Base-by-base conservation (phyloP, 2,329 filamentous ascomycete genomes). In the Sordariomycetes sp. region DNA sequence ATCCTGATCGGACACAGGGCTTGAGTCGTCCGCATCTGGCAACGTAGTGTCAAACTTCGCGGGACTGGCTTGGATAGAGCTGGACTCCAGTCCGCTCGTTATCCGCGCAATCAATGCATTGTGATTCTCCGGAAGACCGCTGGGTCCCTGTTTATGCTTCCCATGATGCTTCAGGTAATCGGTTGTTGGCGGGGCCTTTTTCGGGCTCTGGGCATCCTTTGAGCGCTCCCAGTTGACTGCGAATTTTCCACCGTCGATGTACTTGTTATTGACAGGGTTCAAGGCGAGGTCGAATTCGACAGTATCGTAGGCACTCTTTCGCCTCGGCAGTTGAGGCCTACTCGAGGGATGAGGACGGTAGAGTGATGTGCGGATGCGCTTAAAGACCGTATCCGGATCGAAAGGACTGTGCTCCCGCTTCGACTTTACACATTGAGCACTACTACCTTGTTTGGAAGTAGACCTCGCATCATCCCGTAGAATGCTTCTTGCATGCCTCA, bases 361-460 rank as follows among this genome's bases (percentile, higher is more conserved):
- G 32, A 79, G 62, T 13, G 77, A 77, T 2, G 79, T 77, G 35
- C 73, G 70, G 10, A 84, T 74, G 48, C 78, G 73, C 64, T 83
- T 83, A 64, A 78, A 83, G 1, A 84, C 79, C 0, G 77, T 79
- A 59, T 80, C 73, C 2, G 78, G 74, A 53, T 79, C 77, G 60
- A 83, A 82, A 0, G 80, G 80, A 60, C 80, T 84, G 1, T 74
- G 70, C 15, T 77, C 73, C 59, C 80, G 69, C 63, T 83, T 84
- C 17, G 39, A 24, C 10, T 54, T 61, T 6, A 25, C 50, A 1
- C 32, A n/a, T 32, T 52, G 59, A 13, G 52, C 34, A 2, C 24
- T 20, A 39, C 42, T 51, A 25, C 57, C 57, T 8, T 25, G 17
- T 36, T 70, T 63, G 1, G 69, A 62, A 15, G 35, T 67, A 59